These are phyloP conservation scores for Melanogaster broomeanus DNA, from an alignment of 768 basidiomycete genomes.

Conservation along the genomic window DNA sequence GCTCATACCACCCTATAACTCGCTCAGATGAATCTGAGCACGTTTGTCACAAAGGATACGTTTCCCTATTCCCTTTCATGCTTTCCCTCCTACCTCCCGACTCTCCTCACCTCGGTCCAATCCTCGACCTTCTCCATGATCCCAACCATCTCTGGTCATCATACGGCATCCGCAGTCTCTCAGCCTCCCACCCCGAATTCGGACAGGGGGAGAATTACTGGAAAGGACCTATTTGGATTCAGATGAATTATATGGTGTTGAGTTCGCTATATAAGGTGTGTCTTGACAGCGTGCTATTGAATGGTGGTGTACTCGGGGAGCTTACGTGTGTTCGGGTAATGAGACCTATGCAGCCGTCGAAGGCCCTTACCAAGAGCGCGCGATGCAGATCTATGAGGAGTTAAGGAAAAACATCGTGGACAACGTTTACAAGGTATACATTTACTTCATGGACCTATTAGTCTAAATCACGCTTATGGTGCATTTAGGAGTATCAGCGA, in stretches of 20 bases:
- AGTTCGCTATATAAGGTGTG: constrained; percentile 74
- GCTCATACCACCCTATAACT: not conserved
- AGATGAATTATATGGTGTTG: constrained; percentile 94
- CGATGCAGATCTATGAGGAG: constrained; percentile 77
- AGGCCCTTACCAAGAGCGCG: constrained; percentile 80
- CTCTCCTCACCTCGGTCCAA: constrained; percentile 79
- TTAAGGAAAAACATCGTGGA: constrained; percentile 81
- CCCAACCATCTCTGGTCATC: constrained; percentile 90
- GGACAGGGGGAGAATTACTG: constrained; percentile 96
- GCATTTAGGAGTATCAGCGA: constrained; percentile 76
- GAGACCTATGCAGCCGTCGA: constrained; percentile 76
- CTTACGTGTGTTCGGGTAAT: constrained; percentile 5
- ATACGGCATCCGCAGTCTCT: constrained; percentile 87
- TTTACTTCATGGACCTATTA: not conserved
- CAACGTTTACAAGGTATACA: constrained; percentile 71
- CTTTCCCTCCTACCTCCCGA: constrained; percentile 74
- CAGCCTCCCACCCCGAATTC: constrained; percentile 85
- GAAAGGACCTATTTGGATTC: constrained; percentile 96
- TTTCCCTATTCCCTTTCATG: constrained; percentile 92
- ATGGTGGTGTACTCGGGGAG: not conserved
- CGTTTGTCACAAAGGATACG: constrained; percentile 89
- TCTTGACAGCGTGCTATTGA: not conserved
- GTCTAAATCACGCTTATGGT: constrained; percentile 5
- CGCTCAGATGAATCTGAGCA: constrained; percentile 86
- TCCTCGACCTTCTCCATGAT: constrained; percentile 77